Conservation (phyloP, 2,329 filamentous ascomycete species). For the Monilinia fructicola region DNA sequence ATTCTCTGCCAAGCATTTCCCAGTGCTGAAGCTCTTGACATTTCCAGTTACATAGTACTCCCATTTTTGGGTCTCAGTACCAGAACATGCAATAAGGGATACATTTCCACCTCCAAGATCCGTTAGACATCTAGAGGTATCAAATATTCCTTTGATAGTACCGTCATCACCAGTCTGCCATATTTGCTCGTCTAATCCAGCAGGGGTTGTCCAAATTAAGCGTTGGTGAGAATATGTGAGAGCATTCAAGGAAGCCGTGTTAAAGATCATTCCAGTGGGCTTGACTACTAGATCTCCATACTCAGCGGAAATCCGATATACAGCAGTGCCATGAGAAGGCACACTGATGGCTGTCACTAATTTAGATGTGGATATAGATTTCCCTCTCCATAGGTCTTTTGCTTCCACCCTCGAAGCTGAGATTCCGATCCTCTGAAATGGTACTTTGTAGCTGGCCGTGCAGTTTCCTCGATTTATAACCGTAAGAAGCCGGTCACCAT, state of each 20-base stretch:
- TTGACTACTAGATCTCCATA: conserved; percentile 28
- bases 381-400: conserved; percentile 48
- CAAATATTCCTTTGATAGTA: conserved; percentile 44
- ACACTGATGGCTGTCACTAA: conserved; percentile 43
- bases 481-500: conserved; percentile 49
- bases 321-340: conserved; percentile 41
- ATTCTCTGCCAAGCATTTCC: conserved; percentile 45
- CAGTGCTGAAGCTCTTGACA: conserved; percentile 42
- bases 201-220: conserved; percentile 43
- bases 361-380: conserved; percentile 41
- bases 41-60: conserved; percentile 48
- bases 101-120: conserved; percentile 40
- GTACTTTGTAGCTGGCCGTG: conserved; percentile 40
- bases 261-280: conserved; percentile 52
- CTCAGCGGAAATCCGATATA: conserved; percentile 45
- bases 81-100: conserved; percentile 41
- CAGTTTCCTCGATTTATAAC: conserved; percentile 47
- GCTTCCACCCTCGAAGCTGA: conserved; percentile 36
- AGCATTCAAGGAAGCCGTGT: conserved; percentile 48
- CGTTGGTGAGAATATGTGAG: conserved; percentile 39
- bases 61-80: conserved; percentile 44
- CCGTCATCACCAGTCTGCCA: conserved; percentile 44
- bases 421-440: conserved; percentile 36
- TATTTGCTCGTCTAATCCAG: conserved; percentile 45
- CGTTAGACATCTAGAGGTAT: conserved; percentile 43